phyloP scores from a whole-genome alignment of 1,139 yeast species.

The Blastobotrys malaysiensis region DNA sequence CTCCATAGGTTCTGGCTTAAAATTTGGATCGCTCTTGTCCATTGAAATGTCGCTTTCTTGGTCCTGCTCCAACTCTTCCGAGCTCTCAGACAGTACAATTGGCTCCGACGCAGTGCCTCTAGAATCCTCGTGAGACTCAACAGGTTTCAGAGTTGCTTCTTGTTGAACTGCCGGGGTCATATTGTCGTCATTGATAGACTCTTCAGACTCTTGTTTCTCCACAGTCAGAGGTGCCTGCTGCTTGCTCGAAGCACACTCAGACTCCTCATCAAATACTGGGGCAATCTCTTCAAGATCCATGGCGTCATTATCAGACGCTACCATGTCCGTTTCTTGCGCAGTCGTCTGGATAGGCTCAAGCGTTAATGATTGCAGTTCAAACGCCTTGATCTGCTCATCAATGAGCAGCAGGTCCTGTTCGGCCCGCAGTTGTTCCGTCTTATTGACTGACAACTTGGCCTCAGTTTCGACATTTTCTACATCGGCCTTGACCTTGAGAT shows the following conservation, averaged over 20 bases:
- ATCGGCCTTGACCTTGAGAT: slow-evolving; percentile 5
- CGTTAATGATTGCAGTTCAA: not conserved
- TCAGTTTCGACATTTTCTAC: slow-evolving; percentile 6
- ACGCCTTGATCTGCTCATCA: not conserved
- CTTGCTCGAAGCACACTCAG: too few relatives aligned
- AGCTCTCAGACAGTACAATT: not conserved
- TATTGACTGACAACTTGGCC: not conserved
- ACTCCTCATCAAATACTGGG: not conserved
- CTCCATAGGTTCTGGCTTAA: not conserved
- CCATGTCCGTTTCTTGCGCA: not conserved
- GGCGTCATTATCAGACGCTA: slow-evolving; percentile 3
- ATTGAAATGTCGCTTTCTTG: not conserved
- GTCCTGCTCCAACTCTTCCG: not conserved
- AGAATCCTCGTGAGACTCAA: not conserved
- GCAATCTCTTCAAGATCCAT: not conserved
- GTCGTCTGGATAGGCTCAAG: not conserved
- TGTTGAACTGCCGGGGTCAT: too few relatives aligned
- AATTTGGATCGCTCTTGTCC: not conserved
- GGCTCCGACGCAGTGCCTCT: not conserved
- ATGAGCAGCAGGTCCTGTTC: not conserved
- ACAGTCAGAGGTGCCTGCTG: not conserved
- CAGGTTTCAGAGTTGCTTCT: too few relatives aligned
- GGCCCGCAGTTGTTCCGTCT: not conserved
- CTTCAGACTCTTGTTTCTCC: not conserved
- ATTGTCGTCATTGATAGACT: not conserved